Conservation (phyloP, 2,329 filamentous ascomycete species). For the Trichoderma harzianum region DNA sequence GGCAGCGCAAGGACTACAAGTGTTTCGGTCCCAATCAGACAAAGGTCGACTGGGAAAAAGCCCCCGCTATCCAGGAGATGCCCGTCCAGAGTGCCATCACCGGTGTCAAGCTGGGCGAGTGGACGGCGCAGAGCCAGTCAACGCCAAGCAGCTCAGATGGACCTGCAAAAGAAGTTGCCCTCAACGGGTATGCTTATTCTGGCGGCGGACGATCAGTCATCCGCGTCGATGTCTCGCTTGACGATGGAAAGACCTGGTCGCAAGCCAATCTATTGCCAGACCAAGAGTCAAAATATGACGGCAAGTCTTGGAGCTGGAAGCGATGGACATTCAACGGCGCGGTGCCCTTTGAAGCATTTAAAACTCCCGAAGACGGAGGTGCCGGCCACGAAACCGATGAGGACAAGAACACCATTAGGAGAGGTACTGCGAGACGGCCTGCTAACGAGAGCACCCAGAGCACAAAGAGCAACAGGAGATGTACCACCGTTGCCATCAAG, state of each 20-base stretch:
- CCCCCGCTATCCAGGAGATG: constrained; percentile 64
- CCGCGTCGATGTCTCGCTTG: constrained; percentile 64
- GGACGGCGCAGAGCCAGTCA: constrained; percentile 20
- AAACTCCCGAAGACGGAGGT: constrained; percentile 6
- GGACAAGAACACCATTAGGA: constrained; percentile 13
- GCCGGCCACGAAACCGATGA: not conserved
- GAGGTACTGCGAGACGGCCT: not conserved
- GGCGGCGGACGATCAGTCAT: constrained; percentile 64
- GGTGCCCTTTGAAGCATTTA: constrained; percentile 38
- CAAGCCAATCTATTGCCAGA: constrained; percentile 59
- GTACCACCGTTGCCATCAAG: constrained; percentile 58
- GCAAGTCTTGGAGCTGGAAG: constrained; percentile 61
- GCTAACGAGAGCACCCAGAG: not conserved
- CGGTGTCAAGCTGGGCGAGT: constrained; percentile 41
- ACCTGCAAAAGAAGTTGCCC: constrained; percentile 31
- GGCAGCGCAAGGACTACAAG: constrained; percentile 67
- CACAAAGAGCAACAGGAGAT: constrained; percentile 28
- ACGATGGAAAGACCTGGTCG: constrained; percentile 61
- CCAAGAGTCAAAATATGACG: constrained; percentile 36
- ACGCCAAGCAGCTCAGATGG: not conserved
- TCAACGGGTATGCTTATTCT: constrained; percentile 65
- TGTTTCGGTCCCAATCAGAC: constrained; percentile 63
- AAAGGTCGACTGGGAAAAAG: constrained; percentile 59
- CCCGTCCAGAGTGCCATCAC: constrained; percentile 67
- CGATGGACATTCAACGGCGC: constrained; percentile 56